phyloP scores from a whole-genome alignment of 768 basidiomycete species.

The Glaciozyma antarctica region DNA sequence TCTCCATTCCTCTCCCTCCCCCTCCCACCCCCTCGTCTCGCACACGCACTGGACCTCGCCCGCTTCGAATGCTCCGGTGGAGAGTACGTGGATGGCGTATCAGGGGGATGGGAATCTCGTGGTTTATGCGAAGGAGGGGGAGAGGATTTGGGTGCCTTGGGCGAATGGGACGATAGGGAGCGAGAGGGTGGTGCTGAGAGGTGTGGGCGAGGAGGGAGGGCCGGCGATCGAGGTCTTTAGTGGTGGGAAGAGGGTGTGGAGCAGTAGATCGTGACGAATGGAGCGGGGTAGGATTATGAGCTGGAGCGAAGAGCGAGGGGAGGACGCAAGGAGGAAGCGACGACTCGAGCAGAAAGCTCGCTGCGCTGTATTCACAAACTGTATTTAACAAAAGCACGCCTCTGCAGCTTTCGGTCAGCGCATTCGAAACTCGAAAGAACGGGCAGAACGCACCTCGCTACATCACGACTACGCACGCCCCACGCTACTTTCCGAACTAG shows the following conservation, averaged over 20 bases:
- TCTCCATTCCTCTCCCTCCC: constrained; percentile 31
- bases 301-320: background rate
- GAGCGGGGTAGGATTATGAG: background rate
- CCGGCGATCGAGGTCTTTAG: constrained; percentile 17
- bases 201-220: constrained; percentile 16
- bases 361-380: no score
- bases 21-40: constrained; percentile 14
- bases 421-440: no score
- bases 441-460: no score
- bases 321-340: no score
- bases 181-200: constrained; percentile 4
- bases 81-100: constrained; percentile 20
- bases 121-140: constrained; percentile 13
- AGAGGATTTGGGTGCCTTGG: constrained; percentile 6
- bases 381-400: no score
- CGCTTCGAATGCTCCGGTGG: background rate
- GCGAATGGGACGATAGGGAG: constrained; percentile 25
- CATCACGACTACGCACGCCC: no score
- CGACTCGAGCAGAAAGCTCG: no score
- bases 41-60: constrained; percentile 20
- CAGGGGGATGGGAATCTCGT: constrained; percentile 31
- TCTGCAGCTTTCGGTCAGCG: no score
- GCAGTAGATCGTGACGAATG: no score
- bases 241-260: background rate
- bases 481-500: no score